phyloP scores from a whole-genome alignment of 2,329 filamentous ascomycete genomes.

The Aspergillus eucalypticola region DNA sequence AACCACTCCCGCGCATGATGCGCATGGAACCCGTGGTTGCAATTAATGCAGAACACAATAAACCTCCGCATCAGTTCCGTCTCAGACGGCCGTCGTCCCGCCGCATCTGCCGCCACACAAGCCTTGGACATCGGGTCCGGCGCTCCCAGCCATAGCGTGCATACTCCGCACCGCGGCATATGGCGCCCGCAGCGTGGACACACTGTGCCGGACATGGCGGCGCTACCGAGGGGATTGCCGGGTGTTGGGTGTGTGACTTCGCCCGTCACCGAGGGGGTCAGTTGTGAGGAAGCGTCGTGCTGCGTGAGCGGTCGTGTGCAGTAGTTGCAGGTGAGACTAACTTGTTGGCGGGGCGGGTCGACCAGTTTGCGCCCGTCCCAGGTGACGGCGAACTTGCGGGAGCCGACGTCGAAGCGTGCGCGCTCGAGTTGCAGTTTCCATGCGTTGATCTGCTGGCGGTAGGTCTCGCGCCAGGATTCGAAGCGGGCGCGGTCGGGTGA shows the following conservation, averaged over 20 bases:
- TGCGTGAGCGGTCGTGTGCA: conserved; percentile 60
- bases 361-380: conserved; percentile 52
- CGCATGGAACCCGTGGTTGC: conserved; percentile 65
- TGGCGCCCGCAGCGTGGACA: conserved; percentile 64
- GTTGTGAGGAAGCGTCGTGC: conserved; percentile 38
- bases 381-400: conserved; percentile 54
- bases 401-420: conserved; percentile 60
- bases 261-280: conserved; percentile 25
- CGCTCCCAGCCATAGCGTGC: conserved; percentile 61
- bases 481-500: conserved; percentile 54
- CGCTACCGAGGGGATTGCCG: conserved; percentile 38
- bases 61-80: conserved; percentile 55
- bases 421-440: conserved; percentile 63
- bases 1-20: conserved; percentile 66
- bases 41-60: conserved; percentile 63
- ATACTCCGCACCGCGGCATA: conserved; percentile 64
- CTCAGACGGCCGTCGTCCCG: conserved; percentile 29
- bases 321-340: conserved; percentile 61
- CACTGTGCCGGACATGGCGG: conserved; percentile 51
- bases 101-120: conserved; percentile 37
- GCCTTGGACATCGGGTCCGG: conserved; percentile 54
- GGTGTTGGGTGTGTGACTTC: conserved; percentile 39
- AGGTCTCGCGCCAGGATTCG: conserved; percentile 62
- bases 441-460: conserved; percentile 61
- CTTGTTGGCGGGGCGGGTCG: conserved; percentile 53